A percentile compares a stretch with the other conserved stretches of the same genome.
phyloP scores from a whole-genome alignment of 345 rosid species.

The Pugionium cornutum region DNA sequence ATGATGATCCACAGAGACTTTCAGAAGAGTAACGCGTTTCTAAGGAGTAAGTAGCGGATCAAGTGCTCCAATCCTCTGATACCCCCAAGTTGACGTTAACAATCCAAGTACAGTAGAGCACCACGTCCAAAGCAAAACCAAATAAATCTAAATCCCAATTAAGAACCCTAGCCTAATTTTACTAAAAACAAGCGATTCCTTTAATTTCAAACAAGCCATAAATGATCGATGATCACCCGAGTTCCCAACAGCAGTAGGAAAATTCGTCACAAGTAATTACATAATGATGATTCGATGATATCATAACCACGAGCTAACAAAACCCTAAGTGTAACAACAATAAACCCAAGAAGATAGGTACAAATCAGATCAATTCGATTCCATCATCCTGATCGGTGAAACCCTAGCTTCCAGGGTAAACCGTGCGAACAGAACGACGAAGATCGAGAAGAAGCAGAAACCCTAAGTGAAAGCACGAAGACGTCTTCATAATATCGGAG shows the following conservation, averaged over 20 bases:
- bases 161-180: slow-evolving; percentile 10
- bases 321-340: slow-evolving; percentile 18
- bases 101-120: slow-evolving; percentile 18
- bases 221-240: not conserved
- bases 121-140: slow-evolving; percentile 16
- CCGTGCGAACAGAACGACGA: slow-evolving; percentile 19
- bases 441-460: slow-evolving; percentile 11
- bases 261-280: not conserved
- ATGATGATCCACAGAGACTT: slow-evolving; percentile 32
- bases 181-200: slow-evolving; percentile 1
- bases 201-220: slow-evolving; percentile 12
- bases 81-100: not conserved
- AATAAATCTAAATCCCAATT: not conserved
- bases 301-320: not conserved
- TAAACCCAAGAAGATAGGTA: not conserved
- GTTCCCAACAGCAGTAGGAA: not conserved
- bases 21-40: slow-evolving; percentile 8
- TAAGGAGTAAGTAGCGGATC: not conserved
- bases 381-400: slow-evolving; percentile 1
- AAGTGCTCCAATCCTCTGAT: slow-evolving; percentile 24
- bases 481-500: slow-evolving; percentile 16
- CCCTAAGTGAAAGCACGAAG: slow-evolving; percentile 26
- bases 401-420: slow-evolving; percentile 26
- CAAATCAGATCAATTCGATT: not conserved
- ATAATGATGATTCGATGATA: slow-evolving; percentile 4